Base-by-base conservation (phyloP, 2,329 filamentous ascomycete species). In the Sclerotinia spermophila region DNA sequence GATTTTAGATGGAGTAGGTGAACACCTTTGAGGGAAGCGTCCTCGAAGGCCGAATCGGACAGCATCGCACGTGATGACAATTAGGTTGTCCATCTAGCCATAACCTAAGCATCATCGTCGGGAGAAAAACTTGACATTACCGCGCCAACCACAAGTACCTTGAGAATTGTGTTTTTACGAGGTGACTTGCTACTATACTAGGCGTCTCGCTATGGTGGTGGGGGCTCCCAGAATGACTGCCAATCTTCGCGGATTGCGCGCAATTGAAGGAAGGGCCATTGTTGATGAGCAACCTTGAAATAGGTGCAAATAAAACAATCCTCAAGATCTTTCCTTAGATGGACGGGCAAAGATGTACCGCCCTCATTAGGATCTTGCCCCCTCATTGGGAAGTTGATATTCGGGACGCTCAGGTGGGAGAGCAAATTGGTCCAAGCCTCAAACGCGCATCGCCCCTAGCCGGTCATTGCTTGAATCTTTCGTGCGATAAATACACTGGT, bases 21-120 rank as follows among this genome's bases (percentile, higher is more conserved):
- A 27, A 42, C 58, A 30, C 58, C 58, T 38, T 61, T 61, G 5
- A 42, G 58, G 21, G 58, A 61, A 19, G 58, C 58, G 38, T 61
- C 38, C 38, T 61, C 58, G 24, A 61, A 61, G 42, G 58, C n/a
- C 21, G 58, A 61, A 15, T 35, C 58, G n/a, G 58, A 61, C 58
- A 61, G 38, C 38, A 42, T 61, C 15, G 58, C 58, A 40, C 58
- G 33, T 30, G 58, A 61, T 21, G 58, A 61, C n/a, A 40, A 42
- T n/a, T 42, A 61, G 7, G 58, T 42, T 40, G 58, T n/a, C 58
- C 58, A 61, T 42, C 58, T 61, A 27, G 58, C 58, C 58, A 61
- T 61, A 61, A 27, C 35, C 35, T 61, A 42, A n/a, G 58, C 58
- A 42, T 61, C 58, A n/a, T 42, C 42, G n/a, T 42, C n/a, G 17